These are phyloP conservation scores for Cladophialophora bantiana DNA, from an alignment of 2,329 filamentous ascomycete species.

Conservation along the genomic window DNA sequence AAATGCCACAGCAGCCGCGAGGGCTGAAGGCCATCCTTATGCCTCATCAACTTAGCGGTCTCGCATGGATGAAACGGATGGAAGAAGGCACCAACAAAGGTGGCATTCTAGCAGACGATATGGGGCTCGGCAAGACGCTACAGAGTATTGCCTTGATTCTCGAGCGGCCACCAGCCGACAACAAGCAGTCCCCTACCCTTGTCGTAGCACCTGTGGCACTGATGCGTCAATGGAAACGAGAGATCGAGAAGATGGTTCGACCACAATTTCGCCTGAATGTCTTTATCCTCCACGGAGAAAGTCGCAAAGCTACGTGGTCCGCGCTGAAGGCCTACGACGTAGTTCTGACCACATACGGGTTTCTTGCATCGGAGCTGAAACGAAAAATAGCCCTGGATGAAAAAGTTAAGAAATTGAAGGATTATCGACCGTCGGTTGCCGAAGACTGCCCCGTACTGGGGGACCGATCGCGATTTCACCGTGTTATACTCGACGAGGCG, in stretches of 20 bases:
- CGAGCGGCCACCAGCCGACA: slow-evolving; percentile 66
- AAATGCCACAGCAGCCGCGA: slow-evolving; percentile 62
- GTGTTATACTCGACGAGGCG: slow-evolving; percentile 79
- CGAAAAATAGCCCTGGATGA: slow-evolving; percentile 61
- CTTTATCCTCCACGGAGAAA: slow-evolving; percentile 72
- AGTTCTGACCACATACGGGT: slow-evolving; percentile 80
- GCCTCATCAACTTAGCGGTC: slow-evolving; percentile 79
- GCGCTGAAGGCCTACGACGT: slow-evolving; percentile 73
- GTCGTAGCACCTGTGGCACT: slow-evolving; percentile 82
- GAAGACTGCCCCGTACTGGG: slow-evolving; percentile 66
- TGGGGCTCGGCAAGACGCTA: slow-evolving; percentile 86
- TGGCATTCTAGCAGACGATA: slow-evolving; percentile 79
- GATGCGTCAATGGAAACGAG: slow-evolving; percentile 82
- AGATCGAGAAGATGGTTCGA: slow-evolving; percentile 75
- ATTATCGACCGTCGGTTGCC: slow-evolving; percentile 46
- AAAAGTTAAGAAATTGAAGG: slow-evolving; percentile 56
- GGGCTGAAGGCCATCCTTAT: slow-evolving; percentile 74
- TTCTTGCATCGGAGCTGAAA: slow-evolving; percentile 71
- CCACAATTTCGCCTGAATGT: slow-evolving; percentile 65
- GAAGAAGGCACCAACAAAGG: slow-evolving; percentile 75
- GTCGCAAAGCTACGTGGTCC: slow-evolving; percentile 62
- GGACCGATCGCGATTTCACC: slow-evolving; percentile 66
- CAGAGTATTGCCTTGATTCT: slow-evolving; percentile 81
- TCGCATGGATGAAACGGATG: slow-evolving; percentile 78
- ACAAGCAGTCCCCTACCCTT: slow-evolving; percentile 73